phyloP scores from a whole-genome alignment of 345 rosid genomes.

The Populus deltoides region DNA sequence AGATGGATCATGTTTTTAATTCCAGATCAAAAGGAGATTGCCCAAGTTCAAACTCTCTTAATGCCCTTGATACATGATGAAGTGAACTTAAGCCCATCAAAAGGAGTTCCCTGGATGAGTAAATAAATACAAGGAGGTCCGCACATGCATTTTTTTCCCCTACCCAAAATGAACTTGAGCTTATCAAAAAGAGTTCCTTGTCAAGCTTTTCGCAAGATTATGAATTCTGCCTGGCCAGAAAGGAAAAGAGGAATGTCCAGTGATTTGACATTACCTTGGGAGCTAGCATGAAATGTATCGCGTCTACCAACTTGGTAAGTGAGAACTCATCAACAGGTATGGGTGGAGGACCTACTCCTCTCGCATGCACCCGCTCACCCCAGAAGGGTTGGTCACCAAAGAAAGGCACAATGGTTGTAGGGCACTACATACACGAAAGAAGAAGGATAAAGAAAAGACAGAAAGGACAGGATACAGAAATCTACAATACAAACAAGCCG shows the following conservation, averaged over 20 bases:
- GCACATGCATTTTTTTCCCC: neutral
- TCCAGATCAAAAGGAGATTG: neutral
- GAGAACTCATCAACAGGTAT: constrained; percentile 90
- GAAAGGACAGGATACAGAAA: neutral
- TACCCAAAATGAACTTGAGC: neutral
- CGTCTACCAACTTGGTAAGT: constrained; percentile 66
- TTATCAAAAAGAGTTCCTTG: neutral
- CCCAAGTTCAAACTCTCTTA: neutral
- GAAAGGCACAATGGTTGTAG: constrained; percentile 91
- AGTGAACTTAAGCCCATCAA: neutral
- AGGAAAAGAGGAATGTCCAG: neutral
- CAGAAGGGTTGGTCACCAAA: constrained; percentile 99
- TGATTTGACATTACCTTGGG: constrained; percentile 43
- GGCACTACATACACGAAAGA: constrained; percentile 56
- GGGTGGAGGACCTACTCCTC: constrained; percentile 91
- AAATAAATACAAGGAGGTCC: neutral
- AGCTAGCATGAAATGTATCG: constrained; percentile 65
- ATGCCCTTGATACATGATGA: neutral
- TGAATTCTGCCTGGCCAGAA: neutral
- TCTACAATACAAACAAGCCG: neutral
- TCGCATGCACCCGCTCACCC: constrained; percentile 89
- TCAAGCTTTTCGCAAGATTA: neutral
- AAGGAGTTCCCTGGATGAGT: neutral
- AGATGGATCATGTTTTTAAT: neutral
- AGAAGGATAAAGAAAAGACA: constrained; percentile 1